A percentile compares a stretch with the other conserved stretches of the same genome.
Evolutionary conservation across 225 moss, liverwort and hornwort genomes (phyloP).

Genomic region (Sphagnum contortum): DNA sequence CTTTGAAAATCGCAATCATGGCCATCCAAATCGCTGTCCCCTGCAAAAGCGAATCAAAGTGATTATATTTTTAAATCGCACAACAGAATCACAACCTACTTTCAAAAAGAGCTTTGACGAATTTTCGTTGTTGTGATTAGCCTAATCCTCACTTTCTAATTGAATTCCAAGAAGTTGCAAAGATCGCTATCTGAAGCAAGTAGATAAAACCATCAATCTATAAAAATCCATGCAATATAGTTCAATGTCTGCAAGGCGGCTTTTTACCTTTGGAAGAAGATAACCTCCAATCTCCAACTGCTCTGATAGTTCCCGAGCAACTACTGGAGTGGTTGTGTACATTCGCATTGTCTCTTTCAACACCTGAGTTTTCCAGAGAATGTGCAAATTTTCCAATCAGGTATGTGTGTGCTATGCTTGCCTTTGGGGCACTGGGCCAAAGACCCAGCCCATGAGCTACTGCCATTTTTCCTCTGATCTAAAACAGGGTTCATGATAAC

Average conservation of each 20-base stretch:
- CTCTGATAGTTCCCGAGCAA: slow-evolving; percentile 15
- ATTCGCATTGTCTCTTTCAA: slow-evolving; percentile 17
- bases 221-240: too few relatives aligned
- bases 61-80: not conserved
- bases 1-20: slow-evolving; percentile 6
- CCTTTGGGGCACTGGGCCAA: too few relatives aligned
- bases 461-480: too few relatives aligned
- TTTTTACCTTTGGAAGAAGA: slow-evolving; percentile 15
- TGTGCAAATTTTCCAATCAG: not conserved
- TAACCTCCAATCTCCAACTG: slow-evolving; percentile 17
- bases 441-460: too few relatives aligned
- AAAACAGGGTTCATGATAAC: too few relatives aligned
- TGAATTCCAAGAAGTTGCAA: too few relatives aligned
- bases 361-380: slow-evolving; percentile 3
- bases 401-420: too few relatives aligned
- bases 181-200: too few relatives aligned
- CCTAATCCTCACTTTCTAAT: too few relatives aligned
- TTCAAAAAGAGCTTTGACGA: not conserved
- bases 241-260: too few relatives aligned
- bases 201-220: too few relatives aligned
- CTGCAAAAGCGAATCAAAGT: slow-evolving; percentile 1
- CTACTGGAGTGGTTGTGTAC: slow-evolving; percentile 18
- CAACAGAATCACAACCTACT: not conserved
- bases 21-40: slow-evolving; percentile 25
- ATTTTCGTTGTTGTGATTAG: not conserved